A percentile compares a stretch with the other conserved stretches of the same genome.
Conservation (phyloP, 2,329 filamentous ascomycete genomes). For the Exophiala dermatitidis region DNA sequence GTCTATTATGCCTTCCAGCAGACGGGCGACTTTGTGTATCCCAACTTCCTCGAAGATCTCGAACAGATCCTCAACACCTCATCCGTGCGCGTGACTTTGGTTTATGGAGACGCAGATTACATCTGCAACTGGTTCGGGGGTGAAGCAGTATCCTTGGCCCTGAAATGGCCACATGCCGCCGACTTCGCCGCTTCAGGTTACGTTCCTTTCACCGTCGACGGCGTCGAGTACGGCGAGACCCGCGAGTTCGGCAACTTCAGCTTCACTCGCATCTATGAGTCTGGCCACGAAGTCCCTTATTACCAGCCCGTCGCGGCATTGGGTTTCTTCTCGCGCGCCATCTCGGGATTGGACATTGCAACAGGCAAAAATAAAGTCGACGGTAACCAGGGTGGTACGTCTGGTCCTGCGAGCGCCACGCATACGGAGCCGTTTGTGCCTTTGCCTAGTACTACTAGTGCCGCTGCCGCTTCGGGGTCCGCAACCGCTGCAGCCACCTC, state of each 20-base stretch:
- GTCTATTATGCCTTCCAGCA: conserved; percentile 45
- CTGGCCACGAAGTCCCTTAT: conserved; percentile 56
- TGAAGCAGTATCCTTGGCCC: conserved; percentile 59
- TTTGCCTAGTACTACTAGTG: conserved; percentile 26
- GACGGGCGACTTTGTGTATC: conserved; percentile 57
- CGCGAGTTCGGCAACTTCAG: conserved; percentile 69
- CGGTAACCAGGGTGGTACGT: conserved; percentile 33
- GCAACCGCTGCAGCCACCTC: too few relatives aligned
- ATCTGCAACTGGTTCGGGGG: conserved; percentile 60
- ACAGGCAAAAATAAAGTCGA: conserved; percentile 41
- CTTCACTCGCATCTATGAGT: conserved; percentile 60
- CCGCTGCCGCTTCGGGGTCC: not conserved
- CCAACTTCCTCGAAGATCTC: conserved; percentile 53
- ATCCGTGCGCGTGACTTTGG: conserved; percentile 62
- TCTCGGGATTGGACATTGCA: conserved; percentile 50
- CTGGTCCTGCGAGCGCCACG: conserved; percentile 37
- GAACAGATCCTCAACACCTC: conserved; percentile 52
- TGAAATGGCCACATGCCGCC: conserved; percentile 46
- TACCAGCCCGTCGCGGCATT: conserved; percentile 56
- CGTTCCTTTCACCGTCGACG: conserved; percentile 62
- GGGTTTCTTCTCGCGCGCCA: conserved; percentile 54
- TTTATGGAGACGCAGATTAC: conserved; percentile 59
- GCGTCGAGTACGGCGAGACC: conserved; percentile 61
- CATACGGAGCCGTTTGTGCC: conserved; percentile 40
- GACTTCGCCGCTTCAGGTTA: conserved; percentile 64